Evolutionary conservation across 345 rosid species (phyloP), one percentile per base, ranked within the genome.

Genomic region (Euphorbia lathyris): DNA sequence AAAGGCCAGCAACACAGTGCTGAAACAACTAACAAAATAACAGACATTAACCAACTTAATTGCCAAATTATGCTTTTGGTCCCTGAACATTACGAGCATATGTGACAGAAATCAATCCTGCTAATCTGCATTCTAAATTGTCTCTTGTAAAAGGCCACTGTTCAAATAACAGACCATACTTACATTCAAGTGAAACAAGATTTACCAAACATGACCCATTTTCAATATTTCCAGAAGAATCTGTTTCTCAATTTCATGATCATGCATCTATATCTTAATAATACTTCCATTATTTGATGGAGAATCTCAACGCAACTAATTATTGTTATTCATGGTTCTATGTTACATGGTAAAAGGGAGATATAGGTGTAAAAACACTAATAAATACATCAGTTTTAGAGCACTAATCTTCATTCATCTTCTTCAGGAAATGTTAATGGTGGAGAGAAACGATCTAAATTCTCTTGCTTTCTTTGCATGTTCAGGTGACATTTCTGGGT

Each of bases 401-500:
- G 20, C 58, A 30, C 23, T 51, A n/a, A 19, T 36, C 6, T 69
- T 65, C 25, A 38, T 36, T 30, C 67, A 63, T 71, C 67, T 20
- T 53, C 55, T 61, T 80, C 78, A 84, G 51, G 76, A 43, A 43
- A 75, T 48, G 57, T 76, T 77, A 36, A 91, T 81, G 51, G 82
- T 77, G 47, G 86, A 78, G 10, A 91, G 74, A 65, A 93, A 89
- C 73, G 74, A 69, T 72, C 95, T 81, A 68, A 90, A 81, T 56
- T 82, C 93, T 84, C 85, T 82, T 5, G 83, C 91, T 72, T 87
- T 87, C 82, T 70, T 84, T 77, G 59, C 75, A 66, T 88, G 96
- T 62, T 83, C 87, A 13, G 86, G 85, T 23, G 90, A 85, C 66
- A 13, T 72, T 56, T 91, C 95, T 23, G 74, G 76, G 14, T 90